Base-by-base conservation (phyloP, 768 basidiomycete genomes). In the Mrakia blollopis region DNA sequence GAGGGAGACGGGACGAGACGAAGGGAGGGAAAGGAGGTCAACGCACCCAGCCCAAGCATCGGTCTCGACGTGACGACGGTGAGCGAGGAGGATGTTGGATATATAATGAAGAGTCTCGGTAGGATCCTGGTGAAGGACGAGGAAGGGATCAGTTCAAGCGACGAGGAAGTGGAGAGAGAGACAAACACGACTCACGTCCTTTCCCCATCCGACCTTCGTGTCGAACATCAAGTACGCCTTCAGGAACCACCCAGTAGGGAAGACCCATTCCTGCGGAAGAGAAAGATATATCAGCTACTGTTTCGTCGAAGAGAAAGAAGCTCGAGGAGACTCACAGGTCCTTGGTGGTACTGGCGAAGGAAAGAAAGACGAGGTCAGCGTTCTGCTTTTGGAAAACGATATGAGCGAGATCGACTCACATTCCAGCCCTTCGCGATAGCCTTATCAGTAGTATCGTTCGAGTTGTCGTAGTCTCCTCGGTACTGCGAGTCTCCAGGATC, bases 161-260 rank as follows among this genome's bases (percentile, higher is more conserved):
- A 10, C n/a, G 44, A 57, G 8, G 65, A 47, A 35, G 69, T 16
- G 35, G 52, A 65, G 28, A 9, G 70, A 60, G 50, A 52, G 16
- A 63, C 8, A 41, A 69, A 18, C 52, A 23, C 47, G 28, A 85
- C 89, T 74, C 77, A 92, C 92, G 82, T 89, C 83, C 83, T 89
- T 88, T 32, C 91, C 91, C 14, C 83, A 85, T 2, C 92, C 93
- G 23, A 86, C 88, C 18, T 85, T 84, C 18, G 86, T 88, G 82
- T 97, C 93, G 83, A 98, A 98, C 82, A 92, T 84, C 63, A 98
- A 87, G 84, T 93, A 97, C 0, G 97, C 94, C 70, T 93, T 89
- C 79, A 98, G 84, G 87, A 97, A 98, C 85, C 94, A 98, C 5
- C 97, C 97, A 62, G 93, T 85, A 16, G 93, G 93, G 93, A 94